Conservation (phyloP, 1,139 yeast species). For the Suhomyces bribrorum region DNA sequence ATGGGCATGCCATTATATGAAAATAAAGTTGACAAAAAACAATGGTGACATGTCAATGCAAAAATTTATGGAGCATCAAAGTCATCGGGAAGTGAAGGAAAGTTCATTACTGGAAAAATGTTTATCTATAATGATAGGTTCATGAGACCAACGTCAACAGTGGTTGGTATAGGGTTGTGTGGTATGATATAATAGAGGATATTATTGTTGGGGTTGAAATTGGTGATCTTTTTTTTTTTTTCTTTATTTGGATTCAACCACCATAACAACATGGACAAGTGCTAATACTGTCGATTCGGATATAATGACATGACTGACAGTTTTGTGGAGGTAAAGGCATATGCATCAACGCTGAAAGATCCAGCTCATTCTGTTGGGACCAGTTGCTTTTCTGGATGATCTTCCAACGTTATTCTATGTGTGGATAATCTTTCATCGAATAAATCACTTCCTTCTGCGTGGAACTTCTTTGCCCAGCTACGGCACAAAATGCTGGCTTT, state of each 20-base stretch:
- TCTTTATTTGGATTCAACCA: no score
- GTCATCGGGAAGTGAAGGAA: constrained; percentile 12
- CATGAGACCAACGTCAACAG: no score
- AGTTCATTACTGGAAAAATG: constrained; percentile 8
- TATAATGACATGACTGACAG: no score
- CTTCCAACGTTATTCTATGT: constrained; percentile 17
- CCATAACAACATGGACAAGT: no score
- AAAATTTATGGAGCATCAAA: constrained; percentile 3
- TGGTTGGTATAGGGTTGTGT: no score
- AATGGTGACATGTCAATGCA: constrained; percentile 1
- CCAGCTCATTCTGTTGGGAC: no score
- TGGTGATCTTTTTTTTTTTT: background rate
- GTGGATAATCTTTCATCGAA: constrained; percentile 21
- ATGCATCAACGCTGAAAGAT: no score
- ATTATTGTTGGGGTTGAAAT: constrained; percentile 1
- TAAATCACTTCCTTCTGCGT: constrained; percentile 25
- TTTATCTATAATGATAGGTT: constrained; percentile 8
- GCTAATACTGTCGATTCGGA: no score
- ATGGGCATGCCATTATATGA: background rate
- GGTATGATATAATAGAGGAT: no score
- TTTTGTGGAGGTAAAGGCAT: no score
- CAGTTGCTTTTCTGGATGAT: background rate
- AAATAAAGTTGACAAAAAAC: constrained; percentile 3
- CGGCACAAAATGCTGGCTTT: constrained; percentile 87
- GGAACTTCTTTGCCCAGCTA: constrained; percentile 80